Evolutionary conservation across 31 red algal genomes (phyloP), one percentile per base, ranked within the genome.

Genomic region (Endocladia muricata): DNA sequence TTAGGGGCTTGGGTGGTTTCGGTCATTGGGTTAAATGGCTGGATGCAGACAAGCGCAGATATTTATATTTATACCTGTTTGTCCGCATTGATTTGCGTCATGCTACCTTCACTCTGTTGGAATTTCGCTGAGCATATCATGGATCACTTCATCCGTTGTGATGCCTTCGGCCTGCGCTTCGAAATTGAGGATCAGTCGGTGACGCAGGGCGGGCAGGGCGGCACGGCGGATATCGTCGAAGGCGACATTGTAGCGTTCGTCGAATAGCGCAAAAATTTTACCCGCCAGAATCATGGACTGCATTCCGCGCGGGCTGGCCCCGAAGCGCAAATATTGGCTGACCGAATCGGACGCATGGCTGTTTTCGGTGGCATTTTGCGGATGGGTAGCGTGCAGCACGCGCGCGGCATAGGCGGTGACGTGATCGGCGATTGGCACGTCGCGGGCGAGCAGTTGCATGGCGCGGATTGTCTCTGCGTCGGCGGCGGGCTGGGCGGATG

Each of bases 301-400:
- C 9, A 8, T 51, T 11, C 35, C 67, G 28, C 67, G 67, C 59
- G 59, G 59, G 59, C 59, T 23, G 59, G 59, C 59, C 15, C 59
- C 59, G 11, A 11, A 63, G 28, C 13, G 11, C 9, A 63, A 9
- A 23, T 63, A 63, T 11, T 63, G 15, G 67, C 13, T 43, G 8
- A 52, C 28, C 17, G 17, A 11, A 9, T 22, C 36, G 15, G 28
- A 15, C 43, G 28, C 67, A 21, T 52, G 67, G 8, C 15, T 17
- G 34, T 15, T 51, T 15, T 15, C 19, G n/a, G n/a, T n/a, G n/a
- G n/a, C n/a, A n/a, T n/a, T n/a, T n/a, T n/a, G n/a, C 19, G 67
- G 38, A 21, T 37, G 67, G 35, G 38, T 52, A 8, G 15, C 51
- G 28, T 15, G 39, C 35, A 42, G 8, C 35, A 71, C 35, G 34